Evolutionary conservation across 2,329 filamentous ascomycete genomes (phyloP), one percentile per base, ranked within the genome.

Genomic region (Cordyceps pruinosa): DNA sequence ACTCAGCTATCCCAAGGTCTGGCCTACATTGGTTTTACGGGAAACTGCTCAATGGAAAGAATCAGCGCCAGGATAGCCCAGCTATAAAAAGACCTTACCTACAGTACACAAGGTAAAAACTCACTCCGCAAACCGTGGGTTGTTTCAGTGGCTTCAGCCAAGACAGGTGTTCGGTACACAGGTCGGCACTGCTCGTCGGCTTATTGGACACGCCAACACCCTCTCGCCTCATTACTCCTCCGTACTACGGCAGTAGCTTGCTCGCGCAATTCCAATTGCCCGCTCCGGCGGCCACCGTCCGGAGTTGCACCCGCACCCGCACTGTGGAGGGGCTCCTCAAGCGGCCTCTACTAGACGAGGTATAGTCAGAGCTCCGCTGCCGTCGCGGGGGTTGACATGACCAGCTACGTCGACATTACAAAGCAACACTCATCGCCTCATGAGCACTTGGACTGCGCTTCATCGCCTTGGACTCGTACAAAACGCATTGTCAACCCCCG

Each of bases 361-460:
- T n/a, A n/a, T 35, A 49, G 26, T 21, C 7, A 56, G 26, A 52
- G 50, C 50, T 41, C 19, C 41, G 13, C 19, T 59, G n/a, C n/a
- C n/a, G n/a, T n/a, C n/a, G 49, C 42, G 51, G 32, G 32, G 50
- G 50, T 53, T 60, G 59, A 47, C 59, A 58, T 47, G 53, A 58
- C 37, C 45, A 41, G 28, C 48, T 35, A 32, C 52, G 25, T 39
- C 30, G 52, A 47, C 42, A 48, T 47, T 56, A 56, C 57, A 49
- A 50, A 59, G 30, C 35, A 47, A 32, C 30, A 37, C 13, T 37
- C 44, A 15, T 21, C 28, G 26, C 12, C 56, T 41, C 52, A 62
- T 62, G 60, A 59, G 42, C 52, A n/a, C 39, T 46, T 47, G 39
- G 5, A 56, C 58, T 57, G 56, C 55, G 28, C 32, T 46, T 17